Evolutionary conservation across 208 protist genomes (phyloP), one percentile per base, ranked within the genome.

Genomic region (Polymyxa betae): DNA sequence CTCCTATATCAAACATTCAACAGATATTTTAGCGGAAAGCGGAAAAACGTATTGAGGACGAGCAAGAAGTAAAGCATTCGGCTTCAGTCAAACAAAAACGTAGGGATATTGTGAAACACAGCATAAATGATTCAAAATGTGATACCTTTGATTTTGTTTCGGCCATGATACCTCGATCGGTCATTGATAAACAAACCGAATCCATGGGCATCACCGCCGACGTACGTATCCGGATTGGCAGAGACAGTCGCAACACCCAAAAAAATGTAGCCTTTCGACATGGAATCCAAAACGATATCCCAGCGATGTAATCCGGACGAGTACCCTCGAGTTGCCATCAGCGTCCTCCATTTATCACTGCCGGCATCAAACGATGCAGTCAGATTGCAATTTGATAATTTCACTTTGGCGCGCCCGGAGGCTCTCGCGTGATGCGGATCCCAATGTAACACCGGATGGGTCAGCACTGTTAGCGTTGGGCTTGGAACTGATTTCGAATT

Each of bases 131-230:
- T n/a, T n/a, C n/a, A n/a, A n/a, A n/a, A n/a, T n/a, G n/a, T n/a
- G n/a, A n/a, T n/a, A n/a, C n/a, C n/a, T 43, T 82, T 82, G 72
- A 82, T 43, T 43, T 82, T 82, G 72, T 82, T 82, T 35, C 72
- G 72, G 12, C 72, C 72, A n/a, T 82, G 72, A 43, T 82, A 82
- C 5, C 72, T 5, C 12, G 72, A 82, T 5, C 72, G 72, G n/a
- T 82, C 72, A n/a, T n/a, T 82, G n/a, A 82, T 43, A n/a, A 82
- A 82, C 5, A 82, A n/a, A 43, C 72, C 72, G 72, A 82, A 82
- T 5, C 72, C 72, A 43, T 82, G 72, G 35, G 72, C 72, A 43
- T 82, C 72, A 12, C 72, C 72, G 5, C 72, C 72, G 12, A 82
- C 72, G n/a, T 82, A 82, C 16, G 72, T 82, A 43, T 82, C 72